Base-by-base conservation (phyloP, 2,329 filamentous ascomycete genomes). In the Elsinoe australis region DNA sequence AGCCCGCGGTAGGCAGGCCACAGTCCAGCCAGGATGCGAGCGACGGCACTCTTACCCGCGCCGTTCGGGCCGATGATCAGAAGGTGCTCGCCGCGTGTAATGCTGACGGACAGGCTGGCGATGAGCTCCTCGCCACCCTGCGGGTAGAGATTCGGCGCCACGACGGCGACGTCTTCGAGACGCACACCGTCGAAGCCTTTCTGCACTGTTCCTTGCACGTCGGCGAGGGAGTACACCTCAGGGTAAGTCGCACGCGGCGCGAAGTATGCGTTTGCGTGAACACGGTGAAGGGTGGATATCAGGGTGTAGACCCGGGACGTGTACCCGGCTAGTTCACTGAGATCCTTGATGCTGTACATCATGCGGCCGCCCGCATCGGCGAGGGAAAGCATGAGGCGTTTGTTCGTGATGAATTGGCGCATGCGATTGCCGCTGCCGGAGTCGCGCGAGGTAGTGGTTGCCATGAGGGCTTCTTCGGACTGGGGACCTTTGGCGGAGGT, bases 341-440 rank as follows among this genome's bases (percentile, higher is more conserved):
- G 78, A 61, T 98, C 94, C 68, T 98, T 98, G 72, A 98, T 94
- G 53, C 86, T 92, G 71, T 98, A 98, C 92, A 98, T 98, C 87
- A 98, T 95, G 38, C 92, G 79, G 19, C 90, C 90, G 51, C 92
- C 92, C 1, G 92, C 92, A 66, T 98, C 92, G 7, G 92, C 92
- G 29, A 98, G 77, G 12, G 90, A 96, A 24, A 98, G 77, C 92
- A 98, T 96, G 31, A 98, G 81, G 3, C 92, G 82, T 67, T 98
- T 96, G 70, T 98, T 98, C 9, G 92, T 98, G 67, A 98, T 95
- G 67, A 98, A 98, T 26, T 94, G 87, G 69, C 94, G 92, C 87
- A 96, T 98, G 32, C 94, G 86, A 49, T 83, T 81, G 38, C 85
- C 61, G 9, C 33, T 38, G 29, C 55, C 58, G 34, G 49, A 50